Percentiles rank a stretch among this genome's conserved stretches.
These are phyloP conservation scores for Cymbopogon flexuosus DNA, from an alignment of 202 grass and related monocot genomes.

Conservation along the genomic window DNA sequence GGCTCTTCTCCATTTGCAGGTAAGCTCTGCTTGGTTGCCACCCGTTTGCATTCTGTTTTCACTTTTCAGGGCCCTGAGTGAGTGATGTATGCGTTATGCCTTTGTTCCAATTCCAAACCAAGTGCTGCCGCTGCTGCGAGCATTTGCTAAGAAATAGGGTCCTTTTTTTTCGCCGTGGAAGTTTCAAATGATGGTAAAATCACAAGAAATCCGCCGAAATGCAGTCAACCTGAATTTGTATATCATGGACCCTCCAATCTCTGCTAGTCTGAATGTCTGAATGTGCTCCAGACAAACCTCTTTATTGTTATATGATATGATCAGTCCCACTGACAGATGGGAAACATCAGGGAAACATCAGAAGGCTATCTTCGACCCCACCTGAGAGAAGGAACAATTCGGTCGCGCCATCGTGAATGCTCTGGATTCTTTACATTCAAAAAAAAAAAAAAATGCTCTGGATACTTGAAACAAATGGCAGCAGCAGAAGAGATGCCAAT, in stretches of 20 bases:
- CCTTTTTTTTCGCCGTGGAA: not conserved
- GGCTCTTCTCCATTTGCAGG: conserved; percentile 4
- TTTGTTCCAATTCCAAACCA: conserved; percentile 5
- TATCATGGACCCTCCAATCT: not conserved
- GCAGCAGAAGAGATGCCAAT: no score
- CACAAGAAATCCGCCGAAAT: not conserved
- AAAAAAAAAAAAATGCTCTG: not conserved
- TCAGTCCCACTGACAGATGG: not conserved
- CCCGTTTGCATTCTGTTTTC: not conserved
- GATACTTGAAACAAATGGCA: not conserved
- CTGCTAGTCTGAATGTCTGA: not conserved
- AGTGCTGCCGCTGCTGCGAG: not conserved
- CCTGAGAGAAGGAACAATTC: not conserved
- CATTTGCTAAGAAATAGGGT: not conserved
- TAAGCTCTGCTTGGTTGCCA: conserved; percentile 21
- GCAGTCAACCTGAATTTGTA: not conserved
- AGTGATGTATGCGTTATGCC: not conserved
- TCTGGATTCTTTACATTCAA: not conserved
- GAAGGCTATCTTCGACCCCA: not conserved
- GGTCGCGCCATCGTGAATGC: not conserved
- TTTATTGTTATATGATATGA: not conserved
- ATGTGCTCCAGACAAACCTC: not conserved
- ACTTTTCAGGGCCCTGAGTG: not conserved
- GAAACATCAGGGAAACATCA: not conserved
- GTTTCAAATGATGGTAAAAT: not conserved